Evolutionary conservation across 73 alveolate genomes (phyloP).

Genomic region (Paramecium octaurelia): DNA sequence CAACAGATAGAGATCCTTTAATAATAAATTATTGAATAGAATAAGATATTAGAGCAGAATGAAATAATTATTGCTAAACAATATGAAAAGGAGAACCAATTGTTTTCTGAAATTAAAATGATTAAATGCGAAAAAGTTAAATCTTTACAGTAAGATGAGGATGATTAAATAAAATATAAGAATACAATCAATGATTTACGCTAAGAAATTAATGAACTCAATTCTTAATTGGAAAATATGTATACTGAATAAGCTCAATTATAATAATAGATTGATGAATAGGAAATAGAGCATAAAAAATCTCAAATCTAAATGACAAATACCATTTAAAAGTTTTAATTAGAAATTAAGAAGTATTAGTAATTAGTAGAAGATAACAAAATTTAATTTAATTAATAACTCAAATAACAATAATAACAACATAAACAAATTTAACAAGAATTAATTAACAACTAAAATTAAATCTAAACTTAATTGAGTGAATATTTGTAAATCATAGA

Average conservation of each 20-base stretch:
- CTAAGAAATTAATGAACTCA: background rate
- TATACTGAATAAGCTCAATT: background rate
- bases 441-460: background rate
- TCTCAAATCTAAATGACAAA: background rate
- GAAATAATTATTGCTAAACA: background rate
- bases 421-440: background rate
- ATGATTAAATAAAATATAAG: background rate
- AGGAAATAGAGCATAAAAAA: background rate
- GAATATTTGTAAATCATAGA: background rate
- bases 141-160: background rate
- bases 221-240: background rate
- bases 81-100: background rate
- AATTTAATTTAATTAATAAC: background rate
- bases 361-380: background rate
- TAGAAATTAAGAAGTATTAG: background rate
- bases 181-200: background rate
- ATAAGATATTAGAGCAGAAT: background rate
- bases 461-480: background rate
- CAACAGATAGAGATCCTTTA: background rate
- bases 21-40: background rate
- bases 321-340: background rate
- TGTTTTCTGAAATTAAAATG: background rate
- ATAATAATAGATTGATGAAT: background rate
- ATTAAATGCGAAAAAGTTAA: background rate
- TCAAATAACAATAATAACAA: background rate